Percentiles rank a stretch among this genome's conserved stretches.
phyloP scores from a whole-genome alignment of 2,329 filamentous ascomycete species.

The Diaporthe eres region DNA sequence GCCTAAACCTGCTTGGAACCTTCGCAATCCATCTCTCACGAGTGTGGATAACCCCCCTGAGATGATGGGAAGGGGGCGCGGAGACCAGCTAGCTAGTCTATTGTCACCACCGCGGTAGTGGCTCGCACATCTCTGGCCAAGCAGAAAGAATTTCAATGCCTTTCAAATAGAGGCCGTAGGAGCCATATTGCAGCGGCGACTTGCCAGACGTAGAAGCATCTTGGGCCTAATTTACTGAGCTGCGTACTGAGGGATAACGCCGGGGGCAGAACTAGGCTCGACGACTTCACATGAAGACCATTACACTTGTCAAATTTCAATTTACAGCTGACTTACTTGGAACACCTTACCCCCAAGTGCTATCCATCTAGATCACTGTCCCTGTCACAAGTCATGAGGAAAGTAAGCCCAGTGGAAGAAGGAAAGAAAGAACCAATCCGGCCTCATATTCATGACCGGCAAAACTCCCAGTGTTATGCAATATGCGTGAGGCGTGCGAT shows the following conservation, averaged over 20 bases:
- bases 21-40: not conserved
- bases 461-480: slow-evolving; percentile 21
- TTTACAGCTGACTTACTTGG: not conserved
- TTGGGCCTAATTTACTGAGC: not conserved
- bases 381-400: not conserved
- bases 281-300: not conserved
- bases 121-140: not conserved
- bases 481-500: not conserved
- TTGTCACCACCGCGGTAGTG: not conserved
- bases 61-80: not conserved
- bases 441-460: slow-evolving; percentile 1
- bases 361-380: not conserved
- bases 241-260: not conserved
- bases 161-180: too few relatives aligned
- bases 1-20: too few relatives aligned
- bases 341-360: not conserved
- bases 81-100: not conserved
- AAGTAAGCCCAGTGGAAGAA: not conserved
- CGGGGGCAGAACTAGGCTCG: not conserved
- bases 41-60: not conserved
- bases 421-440: not conserved
- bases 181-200: not conserved
- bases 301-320: not conserved
- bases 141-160: not conserved
- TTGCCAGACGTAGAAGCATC: not conserved